Evolutionary conservation across 2,329 filamentous ascomycete genomes (phyloP).

Genomic region (Aspergillus ochraceoroseus): DNA sequence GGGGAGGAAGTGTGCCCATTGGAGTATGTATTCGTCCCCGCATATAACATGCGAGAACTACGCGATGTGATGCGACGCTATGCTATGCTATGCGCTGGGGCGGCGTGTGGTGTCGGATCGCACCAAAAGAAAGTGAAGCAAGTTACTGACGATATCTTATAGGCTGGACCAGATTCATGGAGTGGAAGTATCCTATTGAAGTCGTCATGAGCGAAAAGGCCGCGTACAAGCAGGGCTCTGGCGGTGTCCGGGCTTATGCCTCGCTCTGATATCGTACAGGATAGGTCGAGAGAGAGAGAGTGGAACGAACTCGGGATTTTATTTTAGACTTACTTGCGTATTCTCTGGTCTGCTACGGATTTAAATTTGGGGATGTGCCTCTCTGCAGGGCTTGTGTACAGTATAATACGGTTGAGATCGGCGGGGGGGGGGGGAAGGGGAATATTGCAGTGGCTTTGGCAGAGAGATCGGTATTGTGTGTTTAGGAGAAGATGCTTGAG

Average conservation of each 20-base stretch:
- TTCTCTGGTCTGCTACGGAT: background rate
- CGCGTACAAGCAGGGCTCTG: slow-evolving; percentile 58
- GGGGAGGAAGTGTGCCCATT: slow-evolving; percentile 90
- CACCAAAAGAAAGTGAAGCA: background rate
- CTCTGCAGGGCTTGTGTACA: no score
- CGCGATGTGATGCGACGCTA: no score
- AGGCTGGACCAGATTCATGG: slow-evolving; percentile 94
- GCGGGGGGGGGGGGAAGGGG: background rate
- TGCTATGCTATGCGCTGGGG: no score
- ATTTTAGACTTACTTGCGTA: no score
- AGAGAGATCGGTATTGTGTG: slow-evolving; percentile 10
- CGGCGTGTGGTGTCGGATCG: no score
- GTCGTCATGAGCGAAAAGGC: slow-evolving; percentile 59
- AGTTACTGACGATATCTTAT: slow-evolving; percentile 2
- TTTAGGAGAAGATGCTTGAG: background rate
- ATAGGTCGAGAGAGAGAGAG: background rate
- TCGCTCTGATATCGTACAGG: slow-evolving; percentile 27
- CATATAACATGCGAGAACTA: no score
- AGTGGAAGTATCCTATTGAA: slow-evolving; percentile 84
- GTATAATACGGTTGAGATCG: no score
- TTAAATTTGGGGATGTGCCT: background rate
- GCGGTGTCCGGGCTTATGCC: slow-evolving; percentile 55
- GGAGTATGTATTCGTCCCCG: slow-evolving; percentile 58
- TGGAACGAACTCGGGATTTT: no score
- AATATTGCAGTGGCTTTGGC: slow-evolving; percentile 2